Conservation (phyloP, 352 stramenopile genomes). For the Globisporangium sylvaticum region DNA sequence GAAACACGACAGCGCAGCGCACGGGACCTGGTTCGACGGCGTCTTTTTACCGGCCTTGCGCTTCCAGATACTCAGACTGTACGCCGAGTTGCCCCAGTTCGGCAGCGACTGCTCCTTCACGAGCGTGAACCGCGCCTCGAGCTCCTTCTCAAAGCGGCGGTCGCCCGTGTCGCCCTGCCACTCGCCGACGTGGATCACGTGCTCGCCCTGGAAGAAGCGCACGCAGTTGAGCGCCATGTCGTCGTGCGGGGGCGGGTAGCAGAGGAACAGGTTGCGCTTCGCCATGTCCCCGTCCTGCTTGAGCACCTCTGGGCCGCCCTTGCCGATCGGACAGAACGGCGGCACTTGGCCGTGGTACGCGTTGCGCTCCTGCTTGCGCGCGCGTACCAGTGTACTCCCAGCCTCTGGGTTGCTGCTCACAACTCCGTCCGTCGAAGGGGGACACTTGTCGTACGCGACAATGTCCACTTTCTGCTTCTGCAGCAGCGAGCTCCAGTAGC, state of each 20-base stretch:
- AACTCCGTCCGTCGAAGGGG: constrained; percentile 25
- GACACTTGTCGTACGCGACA: constrained; percentile 58
- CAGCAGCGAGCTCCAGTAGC: constrained; percentile 85
- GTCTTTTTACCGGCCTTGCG: constrained; percentile 21
- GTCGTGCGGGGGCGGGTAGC: constrained; percentile 62
- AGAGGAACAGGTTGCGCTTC: constrained; percentile 56
- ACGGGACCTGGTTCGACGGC: background rate
- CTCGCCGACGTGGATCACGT: constrained; percentile 69
- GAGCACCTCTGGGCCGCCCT: constrained; percentile 56
- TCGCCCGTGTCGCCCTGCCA: constrained; percentile 80
- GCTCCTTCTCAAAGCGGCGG: constrained; percentile 56
- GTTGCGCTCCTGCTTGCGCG: constrained; percentile 30
- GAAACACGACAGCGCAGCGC: constrained; percentile 34
- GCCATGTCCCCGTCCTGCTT: constrained; percentile 28
- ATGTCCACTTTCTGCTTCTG: constrained; percentile 68
- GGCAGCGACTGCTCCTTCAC: constrained; percentile 54
- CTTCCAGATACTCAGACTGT: constrained; percentile 69
- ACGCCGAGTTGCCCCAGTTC: constrained; percentile 80
- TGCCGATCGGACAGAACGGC: constrained; percentile 53
- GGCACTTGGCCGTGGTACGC: constrained; percentile 65
- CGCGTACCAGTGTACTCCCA: constrained; percentile 3
- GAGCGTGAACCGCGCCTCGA: constrained; percentile 49
- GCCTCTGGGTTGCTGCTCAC: background rate
- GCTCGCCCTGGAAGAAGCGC: constrained; percentile 55
- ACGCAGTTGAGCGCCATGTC: constrained; percentile 58